phyloP scores from a whole-genome alignment of 2,329 filamentous ascomycete genomes.

The Penicillium crustosum region DNA sequence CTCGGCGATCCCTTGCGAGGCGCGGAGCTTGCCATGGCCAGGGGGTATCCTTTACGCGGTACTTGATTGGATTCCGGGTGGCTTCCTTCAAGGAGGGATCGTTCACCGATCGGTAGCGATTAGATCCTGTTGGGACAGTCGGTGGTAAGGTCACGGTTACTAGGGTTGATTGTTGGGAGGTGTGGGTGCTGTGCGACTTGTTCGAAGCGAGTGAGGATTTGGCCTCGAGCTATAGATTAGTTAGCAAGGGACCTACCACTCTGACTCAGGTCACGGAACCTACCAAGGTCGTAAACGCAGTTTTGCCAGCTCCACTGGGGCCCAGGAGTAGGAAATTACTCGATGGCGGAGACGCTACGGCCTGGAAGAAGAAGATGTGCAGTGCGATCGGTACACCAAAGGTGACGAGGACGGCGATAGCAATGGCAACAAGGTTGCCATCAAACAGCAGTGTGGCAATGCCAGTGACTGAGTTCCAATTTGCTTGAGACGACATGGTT shows the following conservation, averaged over 20 bases:
- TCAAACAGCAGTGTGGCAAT: constrained; percentile 46
- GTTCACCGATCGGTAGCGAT: constrained; percentile 64
- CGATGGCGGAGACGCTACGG: constrained; percentile 60
- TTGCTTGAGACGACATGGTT: constrained; percentile 32
- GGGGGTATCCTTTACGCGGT: constrained; percentile 72
- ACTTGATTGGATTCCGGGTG: constrained; percentile 38
- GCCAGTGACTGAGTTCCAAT: constrained; percentile 40
- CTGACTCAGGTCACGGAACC: constrained; percentile 13
- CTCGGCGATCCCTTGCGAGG: constrained; percentile 51
- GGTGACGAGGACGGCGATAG: constrained; percentile 68
- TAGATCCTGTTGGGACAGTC: constrained; percentile 53
- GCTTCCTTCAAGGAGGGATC: constrained; percentile 63
- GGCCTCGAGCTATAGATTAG: constrained; percentile 41
- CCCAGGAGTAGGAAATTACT: constrained; percentile 79
- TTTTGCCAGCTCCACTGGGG: constrained; percentile 82
- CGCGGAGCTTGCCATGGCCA: constrained; percentile 90
- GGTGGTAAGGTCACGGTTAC: constrained; percentile 58
- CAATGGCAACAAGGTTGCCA: constrained; percentile 51
- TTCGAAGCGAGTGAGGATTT: constrained; percentile 43
- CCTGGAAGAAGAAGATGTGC: constrained; percentile 71
- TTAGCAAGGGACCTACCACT: neutral
- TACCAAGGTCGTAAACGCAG: constrained; percentile 77
- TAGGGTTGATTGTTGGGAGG: constrained; percentile 60
- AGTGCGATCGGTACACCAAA: constrained; percentile 73
- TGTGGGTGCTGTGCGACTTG: constrained; percentile 53